Evolutionary conservation across 495 filamentous ascomycete genomes (phyloP).

Genomic region (Daldinia vernicosa): DNA sequence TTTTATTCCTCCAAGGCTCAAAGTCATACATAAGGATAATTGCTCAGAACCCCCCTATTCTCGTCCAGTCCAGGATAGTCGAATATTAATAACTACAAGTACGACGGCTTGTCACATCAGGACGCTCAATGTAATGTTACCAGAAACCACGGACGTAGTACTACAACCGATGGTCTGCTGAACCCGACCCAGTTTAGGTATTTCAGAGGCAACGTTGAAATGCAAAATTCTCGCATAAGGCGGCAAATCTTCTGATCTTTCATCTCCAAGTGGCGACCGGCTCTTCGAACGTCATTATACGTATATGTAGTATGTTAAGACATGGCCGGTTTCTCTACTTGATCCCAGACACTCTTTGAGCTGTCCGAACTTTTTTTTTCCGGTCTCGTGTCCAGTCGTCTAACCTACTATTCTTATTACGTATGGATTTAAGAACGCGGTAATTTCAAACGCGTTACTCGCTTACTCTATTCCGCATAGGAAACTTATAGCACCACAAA

Average conservation of each 20-base stretch:
- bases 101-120: not conserved
- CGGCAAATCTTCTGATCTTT: not conserved
- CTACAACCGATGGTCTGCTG: slow-evolving; percentile 17
- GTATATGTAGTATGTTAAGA: not conserved
- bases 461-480: not conserved
- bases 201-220: not conserved
- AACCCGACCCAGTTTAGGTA: not conserved
- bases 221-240: not conserved
- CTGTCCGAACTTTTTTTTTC: not conserved
- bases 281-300: not conserved
- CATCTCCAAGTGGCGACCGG: not conserved
- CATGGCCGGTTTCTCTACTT: not conserved
- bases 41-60: not conserved
- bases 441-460: not conserved
- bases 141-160: slow-evolving; percentile 27
- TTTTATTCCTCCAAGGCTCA: not conserved
- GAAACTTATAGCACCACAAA: not conserved
- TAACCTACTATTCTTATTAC: not conserved
- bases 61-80: not conserved
- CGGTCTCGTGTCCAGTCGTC: not conserved
- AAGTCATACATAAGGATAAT: not conserved
- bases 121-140: slow-evolving; percentile 5
- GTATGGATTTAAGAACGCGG: not conserved
- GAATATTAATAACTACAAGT: not conserved
- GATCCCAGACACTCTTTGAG: not conserved